These are phyloP conservation scores for Suillus subaureus DNA, from an alignment of 768 basidiomycete species.

Conservation along the genomic window DNA sequence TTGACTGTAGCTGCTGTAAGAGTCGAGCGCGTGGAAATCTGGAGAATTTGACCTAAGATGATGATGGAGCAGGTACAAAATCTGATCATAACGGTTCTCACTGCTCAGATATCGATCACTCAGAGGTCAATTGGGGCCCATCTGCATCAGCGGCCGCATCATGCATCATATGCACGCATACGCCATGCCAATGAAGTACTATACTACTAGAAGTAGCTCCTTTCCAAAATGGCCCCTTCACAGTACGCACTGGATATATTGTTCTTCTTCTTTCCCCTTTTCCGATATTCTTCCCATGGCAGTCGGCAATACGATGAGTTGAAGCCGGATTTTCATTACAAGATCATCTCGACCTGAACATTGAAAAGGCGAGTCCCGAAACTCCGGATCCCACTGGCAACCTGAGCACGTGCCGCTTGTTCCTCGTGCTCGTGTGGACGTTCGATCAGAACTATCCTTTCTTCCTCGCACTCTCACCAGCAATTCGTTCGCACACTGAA, in stretches of 20 bases:
- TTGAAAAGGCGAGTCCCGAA: neutral
- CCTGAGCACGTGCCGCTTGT: conserved; percentile 8
- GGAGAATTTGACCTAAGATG: conserved; percentile 1
- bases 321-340: neutral
- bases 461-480: neutral
- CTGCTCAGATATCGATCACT: too few relatives aligned
- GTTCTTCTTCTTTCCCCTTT: neutral
- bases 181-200: too few relatives aligned
- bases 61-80: neutral
- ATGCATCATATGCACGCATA: too few relatives aligned
- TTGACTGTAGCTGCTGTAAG: neutral
- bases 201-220: too few relatives aligned
- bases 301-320: neutral
- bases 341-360: conserved; percentile 3
- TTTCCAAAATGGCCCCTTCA: too few relatives aligned
- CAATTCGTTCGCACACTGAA: neutral
- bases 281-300: neutral
- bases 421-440: neutral
- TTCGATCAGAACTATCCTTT: neutral
- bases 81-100: neutral
- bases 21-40: conserved; percentile 1
- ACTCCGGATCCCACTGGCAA: neutral
- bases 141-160: too few relatives aligned
- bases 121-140: too few relatives aligned
- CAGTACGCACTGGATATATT: too few relatives aligned